These are phyloP conservation scores for Crithidia fasciculata DNA, from an alignment of 208 protist genomes.

Conservation along the genomic window DNA sequence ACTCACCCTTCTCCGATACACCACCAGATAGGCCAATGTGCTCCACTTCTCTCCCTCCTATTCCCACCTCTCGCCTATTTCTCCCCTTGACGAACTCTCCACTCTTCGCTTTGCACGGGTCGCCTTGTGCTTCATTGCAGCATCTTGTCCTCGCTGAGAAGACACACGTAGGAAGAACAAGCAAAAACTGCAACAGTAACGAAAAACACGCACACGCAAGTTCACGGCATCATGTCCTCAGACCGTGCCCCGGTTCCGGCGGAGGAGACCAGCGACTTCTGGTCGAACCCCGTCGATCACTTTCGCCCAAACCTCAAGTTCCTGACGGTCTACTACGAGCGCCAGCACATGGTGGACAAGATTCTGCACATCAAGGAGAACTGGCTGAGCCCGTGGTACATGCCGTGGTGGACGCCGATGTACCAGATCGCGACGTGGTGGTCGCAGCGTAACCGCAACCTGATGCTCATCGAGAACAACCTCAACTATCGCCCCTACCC, in stretches of 20 bases:
- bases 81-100: too few species aligned
- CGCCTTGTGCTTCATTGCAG: too few species aligned
- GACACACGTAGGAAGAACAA: too few species aligned
- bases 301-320: slow-evolving; percentile 90
- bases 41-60: too few species aligned
- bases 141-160: too few species aligned
- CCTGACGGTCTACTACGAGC: slow-evolving; percentile 89
- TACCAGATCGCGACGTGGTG: slow-evolving; percentile 87
- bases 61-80: too few species aligned
- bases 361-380: slow-evolving; percentile 83
- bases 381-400: slow-evolving; percentile 81
- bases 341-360: slow-evolving; percentile 77
- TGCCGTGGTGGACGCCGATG: slow-evolving; percentile 89
- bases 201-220: background rate
- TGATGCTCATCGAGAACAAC: slow-evolving; percentile 91
- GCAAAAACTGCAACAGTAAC: background rate
- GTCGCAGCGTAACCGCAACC: slow-evolving; percentile 86
- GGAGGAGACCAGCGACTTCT: slow-evolving; percentile 67
- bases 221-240: slow-evolving; percentile 33
- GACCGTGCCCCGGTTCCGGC: slow-evolving; percentile 29
- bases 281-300: slow-evolving; percentile 92
- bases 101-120: too few species aligned
- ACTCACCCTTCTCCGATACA: too few species aligned
- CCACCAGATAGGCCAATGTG: too few species aligned
- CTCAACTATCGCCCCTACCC: slow-evolving; percentile 92